Evolutionary conservation across 2,329 filamentous ascomycete genomes (phyloP).

Genomic region (Aspergillus ibericus): DNA sequence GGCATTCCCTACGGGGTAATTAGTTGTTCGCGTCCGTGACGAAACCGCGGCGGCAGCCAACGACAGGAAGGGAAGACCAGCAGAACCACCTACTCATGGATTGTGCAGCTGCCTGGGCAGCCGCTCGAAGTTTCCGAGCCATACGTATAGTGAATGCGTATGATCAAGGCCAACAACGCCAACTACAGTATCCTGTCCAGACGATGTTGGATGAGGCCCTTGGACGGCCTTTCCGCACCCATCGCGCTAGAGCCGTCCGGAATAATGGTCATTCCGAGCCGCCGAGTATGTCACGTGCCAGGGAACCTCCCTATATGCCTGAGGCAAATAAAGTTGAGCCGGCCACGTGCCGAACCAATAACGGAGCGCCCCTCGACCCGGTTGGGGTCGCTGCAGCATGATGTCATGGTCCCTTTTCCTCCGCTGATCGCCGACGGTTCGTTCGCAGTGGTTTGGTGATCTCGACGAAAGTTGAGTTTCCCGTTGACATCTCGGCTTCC

Average conservation of each 20-base stretch:
- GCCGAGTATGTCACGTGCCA: conserved; percentile 13
- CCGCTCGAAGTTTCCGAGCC: conserved; percentile 47
- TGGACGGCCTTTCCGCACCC: conserved; percentile 11
- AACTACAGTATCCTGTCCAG: conserved; percentile 4
- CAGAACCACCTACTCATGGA: conserved; percentile 41
- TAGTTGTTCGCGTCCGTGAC: conserved; percentile 17
- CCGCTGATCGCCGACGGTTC: conserved; percentile 1
- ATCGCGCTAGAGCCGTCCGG: conserved; percentile 12
- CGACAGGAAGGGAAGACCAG: not conserved
- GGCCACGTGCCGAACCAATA: conserved; percentile 1
- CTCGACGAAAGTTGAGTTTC: not conserved
- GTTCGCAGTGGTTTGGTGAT: not conserved
- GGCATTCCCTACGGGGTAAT: conserved; percentile 40
- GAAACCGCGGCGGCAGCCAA: not conserved
- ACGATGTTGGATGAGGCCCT: conserved; percentile 12
- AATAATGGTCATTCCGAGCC: not conserved
- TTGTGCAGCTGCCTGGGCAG: conserved; percentile 49
- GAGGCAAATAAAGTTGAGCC: not conserved
- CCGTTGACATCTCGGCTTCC: conserved; percentile 8
- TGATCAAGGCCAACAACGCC: conserved; percentile 5
- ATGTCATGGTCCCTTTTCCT: conserved; percentile 10
- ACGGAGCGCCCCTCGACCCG: not conserved
- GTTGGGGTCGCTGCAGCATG: conserved; percentile 4
- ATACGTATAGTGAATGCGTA: conserved; percentile 27
- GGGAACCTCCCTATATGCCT: not conserved